Evolutionary conservation across 2,329 filamentous ascomycete genomes (phyloP), one percentile per base, ranked within the genome.

Genomic region (Pseudocercospora pini-densiflorae): DNA sequence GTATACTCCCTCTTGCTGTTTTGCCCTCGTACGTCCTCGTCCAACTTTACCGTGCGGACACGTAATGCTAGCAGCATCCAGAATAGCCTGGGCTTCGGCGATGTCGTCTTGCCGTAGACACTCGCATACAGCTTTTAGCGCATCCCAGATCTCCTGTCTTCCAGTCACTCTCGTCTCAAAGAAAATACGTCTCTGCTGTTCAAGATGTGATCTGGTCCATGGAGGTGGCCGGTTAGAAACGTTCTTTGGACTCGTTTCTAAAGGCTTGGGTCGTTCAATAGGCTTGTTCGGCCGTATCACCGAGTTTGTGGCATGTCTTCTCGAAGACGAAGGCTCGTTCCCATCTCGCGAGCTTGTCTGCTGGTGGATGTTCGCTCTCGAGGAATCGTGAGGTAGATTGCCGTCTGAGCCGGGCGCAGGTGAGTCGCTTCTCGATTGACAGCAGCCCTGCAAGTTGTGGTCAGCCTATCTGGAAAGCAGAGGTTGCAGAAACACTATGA

Each of bases 101-200:
- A 83, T 71, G 31, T 81, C 76, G 0, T 81, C 83, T 0, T 76
- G 72, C 81, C 90, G 90, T 68, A 97, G 77, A 6, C 92, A 81
- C 67, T 91, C 86, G 19, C 93, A 83, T 0, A 89, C 90, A 0
- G 88, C 82, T 54, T 86, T 85, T 14, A 97, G 79, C 0, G 92
- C 90, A 72, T 88, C 88, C 94, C 94, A 98, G 27, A 95, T 86
- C 78, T 97, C 92, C 4, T 85, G 75, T 3, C 88, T 85, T 1
- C 93, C 93, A 0, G 90, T 91, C 16, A 96, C 92, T 55, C 93
- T 84, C 1, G 94, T 97, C 68, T 97, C 93, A 79, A 97, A 98
- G 83, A 96, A 97, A 68, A 93, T 93, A 58, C 81, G 81, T 58
- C 94, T 87, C 80, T 97, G 92, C 33, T 84, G 84, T 65, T 88